Evolutionary conservation across 257 asterid genomes (phyloP).

Genomic region (Plectranthus barbatus): DNA sequence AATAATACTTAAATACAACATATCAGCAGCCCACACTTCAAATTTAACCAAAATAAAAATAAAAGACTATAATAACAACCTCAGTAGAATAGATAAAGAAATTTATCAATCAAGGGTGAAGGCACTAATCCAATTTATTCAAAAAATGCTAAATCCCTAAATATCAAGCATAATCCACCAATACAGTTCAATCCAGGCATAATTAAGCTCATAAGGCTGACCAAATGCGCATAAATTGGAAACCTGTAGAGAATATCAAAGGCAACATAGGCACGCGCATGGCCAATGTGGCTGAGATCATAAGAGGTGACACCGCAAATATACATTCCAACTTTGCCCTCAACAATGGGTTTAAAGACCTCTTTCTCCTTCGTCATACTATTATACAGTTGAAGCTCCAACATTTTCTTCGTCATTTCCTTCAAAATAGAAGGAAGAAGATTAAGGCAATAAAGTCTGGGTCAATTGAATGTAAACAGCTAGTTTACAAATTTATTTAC

Average conservation of each 20-base stretch:
- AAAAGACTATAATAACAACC: no score
- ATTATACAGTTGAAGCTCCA: constrained; percentile 49
- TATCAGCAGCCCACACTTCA: no score
- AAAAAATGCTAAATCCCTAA: neutral
- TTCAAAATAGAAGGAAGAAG: neutral
- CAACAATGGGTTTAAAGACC: constrained; percentile 40
- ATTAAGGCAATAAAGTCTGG: no score
- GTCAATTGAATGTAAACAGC: no score
- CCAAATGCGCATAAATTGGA: neutral
- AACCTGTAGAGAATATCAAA: constrained; percentile 82
- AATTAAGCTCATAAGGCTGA: neutral
- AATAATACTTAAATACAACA: no score
- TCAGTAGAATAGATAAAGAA: no score
- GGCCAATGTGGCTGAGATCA: constrained; percentile 89
- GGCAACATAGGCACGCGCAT: constrained; percentile 79
- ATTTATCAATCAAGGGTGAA: no score
- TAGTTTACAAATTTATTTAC: no score
- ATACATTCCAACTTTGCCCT: constrained; percentile 71
- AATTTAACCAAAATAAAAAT: no score
- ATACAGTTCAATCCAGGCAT: no score
- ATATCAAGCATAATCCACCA: neutral
- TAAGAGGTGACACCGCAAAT: constrained; percentile 62
- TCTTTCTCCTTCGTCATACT: constrained; percentile 68
- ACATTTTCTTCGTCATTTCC: constrained; percentile 17
- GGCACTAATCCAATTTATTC: no score